These are phyloP conservation scores for Globisporangium nodosum DNA, from an alignment of 352 stramenopile genomes.

Conservation along the genomic window DNA sequence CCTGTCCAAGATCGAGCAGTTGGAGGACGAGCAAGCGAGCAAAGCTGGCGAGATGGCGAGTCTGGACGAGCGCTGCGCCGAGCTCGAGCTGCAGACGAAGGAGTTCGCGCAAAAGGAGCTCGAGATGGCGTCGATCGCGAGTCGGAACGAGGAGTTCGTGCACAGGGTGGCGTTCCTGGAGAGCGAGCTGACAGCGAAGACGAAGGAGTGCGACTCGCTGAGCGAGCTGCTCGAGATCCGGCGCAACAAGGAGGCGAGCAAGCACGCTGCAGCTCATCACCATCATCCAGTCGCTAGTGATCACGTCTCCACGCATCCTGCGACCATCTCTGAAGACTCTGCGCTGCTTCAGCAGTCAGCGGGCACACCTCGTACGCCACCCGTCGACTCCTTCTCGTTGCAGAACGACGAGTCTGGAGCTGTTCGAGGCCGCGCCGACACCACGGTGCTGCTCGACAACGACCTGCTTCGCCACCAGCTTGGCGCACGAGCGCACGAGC, in stretches of 20 bases:
- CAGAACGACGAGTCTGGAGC: not conserved
- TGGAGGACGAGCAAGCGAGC: slow-evolving; percentile 57
- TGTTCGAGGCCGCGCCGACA: slow-evolving; percentile 9
- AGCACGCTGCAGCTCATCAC: too few relatives aligned
- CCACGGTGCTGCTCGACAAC: slow-evolving; percentile 26
- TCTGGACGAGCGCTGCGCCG: slow-evolving; percentile 48
- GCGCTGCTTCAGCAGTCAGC: slow-evolving; percentile 1
- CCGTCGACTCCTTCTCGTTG: not conserved
- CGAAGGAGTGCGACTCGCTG: slow-evolving; percentile 42
- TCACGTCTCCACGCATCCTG: not conserved
- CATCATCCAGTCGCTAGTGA: not conserved
- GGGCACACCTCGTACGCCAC: not conserved
- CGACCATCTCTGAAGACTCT: slow-evolving; percentile 5
- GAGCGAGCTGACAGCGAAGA: slow-evolving; percentile 42
- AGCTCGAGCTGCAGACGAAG: slow-evolving; percentile 38
- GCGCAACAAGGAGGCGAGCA: slow-evolving; percentile 6
- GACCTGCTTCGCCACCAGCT: slow-evolving; percentile 57
- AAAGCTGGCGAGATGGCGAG: slow-evolving; percentile 44
- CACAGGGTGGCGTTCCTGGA: slow-evolving; percentile 48
- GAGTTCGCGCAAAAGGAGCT: slow-evolving; percentile 33
- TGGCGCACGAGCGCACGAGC: slow-evolving; percentile 35
- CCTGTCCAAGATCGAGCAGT: slow-evolving; percentile 37
- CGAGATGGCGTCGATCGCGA: slow-evolving; percentile 28
- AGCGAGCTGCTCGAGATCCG: slow-evolving; percentile 25
- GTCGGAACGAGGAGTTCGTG: slow-evolving; percentile 42